Conservation (phyloP, 768 basidiomycete genomes). For the Lentinula aciculospora region DNA sequence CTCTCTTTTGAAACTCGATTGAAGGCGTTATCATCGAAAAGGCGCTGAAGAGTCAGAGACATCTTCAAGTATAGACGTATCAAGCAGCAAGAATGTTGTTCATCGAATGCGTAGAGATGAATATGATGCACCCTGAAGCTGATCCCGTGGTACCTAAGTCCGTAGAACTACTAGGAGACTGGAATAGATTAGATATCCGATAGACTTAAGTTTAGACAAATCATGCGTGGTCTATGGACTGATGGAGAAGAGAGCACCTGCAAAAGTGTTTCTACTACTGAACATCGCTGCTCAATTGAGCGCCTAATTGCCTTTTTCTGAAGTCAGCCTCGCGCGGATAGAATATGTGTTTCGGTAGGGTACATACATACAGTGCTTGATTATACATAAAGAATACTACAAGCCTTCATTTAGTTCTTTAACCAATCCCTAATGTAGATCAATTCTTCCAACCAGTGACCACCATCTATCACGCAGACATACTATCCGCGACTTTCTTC, state of each 20-base stretch:
- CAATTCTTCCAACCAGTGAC: not conserved
- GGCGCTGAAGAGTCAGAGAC: not conserved
- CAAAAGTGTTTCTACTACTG: no score
- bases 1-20: no score
- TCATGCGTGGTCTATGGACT: not conserved
- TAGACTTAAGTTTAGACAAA: not conserved
- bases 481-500: slow-evolving; percentile 56
- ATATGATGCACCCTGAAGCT: no score
- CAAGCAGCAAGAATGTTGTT: not conserved
- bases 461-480: not conserved
- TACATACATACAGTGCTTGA: not conserved
- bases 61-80: not conserved
- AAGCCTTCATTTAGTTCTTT: not conserved
- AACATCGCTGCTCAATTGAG: no score
- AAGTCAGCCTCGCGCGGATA: no score
- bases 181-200: no score
- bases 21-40: not conserved
- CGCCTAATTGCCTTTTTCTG: not conserved
- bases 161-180: no score
- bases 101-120: not conserved
- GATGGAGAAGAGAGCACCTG: no score
- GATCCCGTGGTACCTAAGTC: no score
- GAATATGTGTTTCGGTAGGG: no score
- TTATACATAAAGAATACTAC: not conserved
- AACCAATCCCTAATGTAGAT: not conserved